Evolutionary conservation across 2,329 filamentous ascomycete species (phyloP).

Genomic region (Paracoccidioides lutzii): DNA sequence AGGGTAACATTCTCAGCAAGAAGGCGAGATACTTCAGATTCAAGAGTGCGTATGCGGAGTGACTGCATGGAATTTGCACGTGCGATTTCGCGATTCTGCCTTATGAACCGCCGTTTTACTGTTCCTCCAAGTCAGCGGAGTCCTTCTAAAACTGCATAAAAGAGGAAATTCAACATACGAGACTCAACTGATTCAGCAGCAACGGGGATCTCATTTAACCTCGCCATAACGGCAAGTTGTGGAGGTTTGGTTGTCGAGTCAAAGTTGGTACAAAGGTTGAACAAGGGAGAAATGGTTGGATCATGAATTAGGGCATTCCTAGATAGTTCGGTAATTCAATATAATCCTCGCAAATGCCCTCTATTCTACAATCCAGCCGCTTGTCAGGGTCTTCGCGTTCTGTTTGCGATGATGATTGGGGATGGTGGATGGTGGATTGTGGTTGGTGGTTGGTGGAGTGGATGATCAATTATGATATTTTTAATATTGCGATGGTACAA

Average conservation of each 20-base stretch:
- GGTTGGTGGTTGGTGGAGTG: neutral
- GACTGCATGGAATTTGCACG: constrained; percentile 52
- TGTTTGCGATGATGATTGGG: neutral
- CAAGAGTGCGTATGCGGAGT: constrained; percentile 49
- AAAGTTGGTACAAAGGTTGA: neutral
- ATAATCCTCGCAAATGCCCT: neutral
- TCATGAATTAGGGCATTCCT: neutral
- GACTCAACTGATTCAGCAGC: constrained; percentile 36
- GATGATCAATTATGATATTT: too few species aligned
- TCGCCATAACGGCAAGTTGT: constrained; percentile 29
- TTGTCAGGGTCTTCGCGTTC: neutral
- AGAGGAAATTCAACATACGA: constrained; percentile 25
- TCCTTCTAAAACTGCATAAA: neutral
- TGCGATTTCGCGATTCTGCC: constrained; percentile 55
- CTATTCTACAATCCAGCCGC: neutral
- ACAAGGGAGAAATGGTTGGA: neutral
- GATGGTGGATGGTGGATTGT: neutral
- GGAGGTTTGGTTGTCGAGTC: neutral
- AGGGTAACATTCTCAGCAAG: constrained; percentile 48
- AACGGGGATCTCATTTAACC: constrained; percentile 35
- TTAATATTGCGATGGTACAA: constrained; percentile 7
- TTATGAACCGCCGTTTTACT: constrained; percentile 53
- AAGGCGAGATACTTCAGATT: constrained; percentile 48
- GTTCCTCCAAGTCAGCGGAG: neutral
- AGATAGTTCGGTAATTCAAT: neutral